phyloP scores from a whole-genome alignment of 805 yeast genomes.

The Jamesozyma gamospora region DNA sequence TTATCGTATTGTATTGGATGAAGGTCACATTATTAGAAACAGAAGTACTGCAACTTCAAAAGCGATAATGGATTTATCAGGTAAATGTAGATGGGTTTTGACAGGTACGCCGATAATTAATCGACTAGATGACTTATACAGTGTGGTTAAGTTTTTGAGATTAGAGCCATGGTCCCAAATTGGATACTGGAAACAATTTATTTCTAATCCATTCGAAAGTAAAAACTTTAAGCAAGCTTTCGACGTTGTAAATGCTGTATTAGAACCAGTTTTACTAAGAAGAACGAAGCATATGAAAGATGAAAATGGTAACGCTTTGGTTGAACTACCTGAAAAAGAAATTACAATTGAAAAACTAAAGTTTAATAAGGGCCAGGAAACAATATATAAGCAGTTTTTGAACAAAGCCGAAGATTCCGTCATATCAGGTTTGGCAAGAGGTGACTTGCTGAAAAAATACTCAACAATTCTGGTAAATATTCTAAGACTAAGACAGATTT shows the following conservation, averaged over 20 bases:
- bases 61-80: slow-evolving; percentile 57
- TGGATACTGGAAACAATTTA: slow-evolving; percentile 78
- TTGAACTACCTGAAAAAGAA: slow-evolving; percentile 66
- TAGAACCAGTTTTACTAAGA: slow-evolving; percentile 74
- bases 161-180: slow-evolving; percentile 88
- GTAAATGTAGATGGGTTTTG: slow-evolving; percentile 68
- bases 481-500: slow-evolving; percentile 72
- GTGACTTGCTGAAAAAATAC: slow-evolving; percentile 60
- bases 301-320: slow-evolving; percentile 54
- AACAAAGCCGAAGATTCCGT: slow-evolving; percentile 56
- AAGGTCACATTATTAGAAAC: slow-evolving; percentile 83
- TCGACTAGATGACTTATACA: slow-evolving; percentile 74
- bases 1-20: slow-evolving; percentile 73
- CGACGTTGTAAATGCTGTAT: slow-evolving; percentile 71
- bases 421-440: slow-evolving; percentile 47
- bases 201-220: slow-evolving; percentile 74
- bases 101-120: slow-evolving; percentile 94
- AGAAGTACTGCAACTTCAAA: slow-evolving; percentile 68
- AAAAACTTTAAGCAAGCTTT: slow-evolving; percentile 62
- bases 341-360: slow-evolving; percentile 57
- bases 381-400: slow-evolving; percentile 59
- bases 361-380: slow-evolving; percentile 56
- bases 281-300: slow-evolving; percentile 81
- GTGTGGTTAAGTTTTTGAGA: slow-evolving; percentile 61
- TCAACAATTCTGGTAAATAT: slow-evolving; percentile 76